A percentile compares a stretch with the other conserved stretches of the same genome.
Conservation (phyloP, 139 green algal genomes). For the Eudorina sp. region DNA sequence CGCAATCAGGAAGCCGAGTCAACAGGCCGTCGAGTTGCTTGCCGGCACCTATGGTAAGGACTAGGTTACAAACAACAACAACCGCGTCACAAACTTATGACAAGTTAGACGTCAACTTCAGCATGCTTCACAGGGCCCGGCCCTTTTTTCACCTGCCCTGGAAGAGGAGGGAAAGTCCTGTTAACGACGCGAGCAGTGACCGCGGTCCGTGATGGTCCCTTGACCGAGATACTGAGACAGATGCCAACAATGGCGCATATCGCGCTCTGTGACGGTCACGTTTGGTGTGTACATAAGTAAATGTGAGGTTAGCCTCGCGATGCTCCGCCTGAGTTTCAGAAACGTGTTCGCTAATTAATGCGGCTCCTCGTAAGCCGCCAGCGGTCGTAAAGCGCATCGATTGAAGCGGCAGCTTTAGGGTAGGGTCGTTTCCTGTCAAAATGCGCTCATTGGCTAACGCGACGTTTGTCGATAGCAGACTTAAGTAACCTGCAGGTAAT, state of each 20-base stretch:
- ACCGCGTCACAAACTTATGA: too few relatives aligned
- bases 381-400: slow-evolving; percentile 36
- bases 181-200: neutral
- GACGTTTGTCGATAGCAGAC: too few relatives aligned
- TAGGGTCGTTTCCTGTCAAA: neutral
- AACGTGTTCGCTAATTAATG: neutral
- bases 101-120: too few relatives aligned
- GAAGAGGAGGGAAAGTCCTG: neutral
- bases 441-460: neutral
- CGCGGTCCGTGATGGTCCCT: neutral
- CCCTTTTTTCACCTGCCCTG: slow-evolving; percentile 12
- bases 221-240: neutral
- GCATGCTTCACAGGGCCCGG: too few relatives aligned
- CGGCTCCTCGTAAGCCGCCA: neutral
- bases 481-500: too few relatives aligned
- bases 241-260: neutral
- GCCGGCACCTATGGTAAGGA: too few relatives aligned
- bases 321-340: neutral
- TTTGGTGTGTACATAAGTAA: neutral
- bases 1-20: neutral
- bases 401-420: neutral
- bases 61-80: too few relatives aligned
- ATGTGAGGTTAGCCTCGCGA: neutral
- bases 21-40: neutral
- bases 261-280: neutral